phyloP scores from a whole-genome alignment of 208 protist species.

The Strigomonas culicis region DNA sequence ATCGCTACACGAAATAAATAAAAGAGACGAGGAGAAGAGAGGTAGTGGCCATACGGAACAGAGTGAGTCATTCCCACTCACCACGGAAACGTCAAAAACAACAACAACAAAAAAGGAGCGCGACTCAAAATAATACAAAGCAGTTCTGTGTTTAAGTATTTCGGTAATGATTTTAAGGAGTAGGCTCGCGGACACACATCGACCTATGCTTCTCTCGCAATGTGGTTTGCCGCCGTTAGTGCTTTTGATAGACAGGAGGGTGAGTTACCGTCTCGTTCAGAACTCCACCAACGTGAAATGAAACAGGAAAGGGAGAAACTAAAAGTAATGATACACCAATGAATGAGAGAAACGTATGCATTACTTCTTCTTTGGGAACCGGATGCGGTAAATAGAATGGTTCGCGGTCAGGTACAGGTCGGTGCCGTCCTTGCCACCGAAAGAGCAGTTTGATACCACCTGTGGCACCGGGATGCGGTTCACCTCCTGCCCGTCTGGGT shows the following conservation, averaged over 20 bases:
- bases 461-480: constrained; percentile 24
- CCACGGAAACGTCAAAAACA: neutral
- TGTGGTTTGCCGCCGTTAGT: neutral
- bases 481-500: constrained; percentile 20
- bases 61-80: neutral
- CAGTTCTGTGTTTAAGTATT: too few relatives aligned
- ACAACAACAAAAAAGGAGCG: neutral
- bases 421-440: constrained; percentile 20
- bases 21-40: neutral
- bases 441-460: constrained; percentile 24
- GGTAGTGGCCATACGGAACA: neutral
- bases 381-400: constrained; percentile 26
- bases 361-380: constrained; percentile 1
- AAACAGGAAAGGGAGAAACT: too few relatives aligned
- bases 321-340: too few relatives aligned
- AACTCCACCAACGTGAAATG: too few relatives aligned
- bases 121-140: too few relatives aligned
- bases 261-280: too few relatives aligned
- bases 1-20: neutral
- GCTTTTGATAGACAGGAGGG: too few relatives aligned
- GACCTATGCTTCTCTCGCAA: too few relatives aligned
- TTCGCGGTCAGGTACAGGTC: constrained; percentile 20
- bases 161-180: too few relatives aligned
- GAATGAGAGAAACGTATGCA: neutral
- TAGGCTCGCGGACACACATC: too few relatives aligned